phyloP scores from a whole-genome alignment of 148 eudicot genomes.

The Chenopodium berlandieri region DNA sequence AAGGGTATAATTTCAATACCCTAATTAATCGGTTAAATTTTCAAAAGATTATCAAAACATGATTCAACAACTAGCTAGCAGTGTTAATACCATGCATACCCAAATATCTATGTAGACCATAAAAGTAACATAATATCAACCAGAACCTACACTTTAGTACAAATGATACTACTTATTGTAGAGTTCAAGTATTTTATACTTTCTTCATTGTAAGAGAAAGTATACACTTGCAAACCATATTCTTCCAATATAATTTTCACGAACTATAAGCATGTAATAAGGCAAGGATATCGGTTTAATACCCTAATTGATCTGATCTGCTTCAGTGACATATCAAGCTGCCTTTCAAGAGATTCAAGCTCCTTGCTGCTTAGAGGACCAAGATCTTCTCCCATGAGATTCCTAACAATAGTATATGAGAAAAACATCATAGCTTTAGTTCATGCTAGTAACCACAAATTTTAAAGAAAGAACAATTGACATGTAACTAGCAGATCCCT shows the following conservation, averaged over 20 bases:
- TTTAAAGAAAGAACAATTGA: not conserved
- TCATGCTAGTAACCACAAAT: not conserved
- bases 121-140: no score
- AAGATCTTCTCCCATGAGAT: constrained; percentile 91
- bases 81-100: no score
- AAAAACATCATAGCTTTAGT: not conserved
- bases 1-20: no score
- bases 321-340: constrained; percentile 83
- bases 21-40: no score
- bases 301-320: constrained; percentile 89
- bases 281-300: not conserved
- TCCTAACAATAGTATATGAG: constrained; percentile 38
- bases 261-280: not conserved
- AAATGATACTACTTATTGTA: no score
- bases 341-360: constrained; percentile 88
- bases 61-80: no score
- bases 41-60: no score
- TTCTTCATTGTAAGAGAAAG: no score
- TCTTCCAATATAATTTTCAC: not conserved
- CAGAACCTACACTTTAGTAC: no score
- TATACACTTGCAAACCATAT: not conserved
- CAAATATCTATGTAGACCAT: no score
- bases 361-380: constrained; percentile 88
- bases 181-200: no score
- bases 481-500: not conserved